Evolutionary conservation across 768 basidiomycete species (phyloP), one percentile per base, ranked within the genome.

Genomic region (Panaeolus papilionaceus): DNA sequence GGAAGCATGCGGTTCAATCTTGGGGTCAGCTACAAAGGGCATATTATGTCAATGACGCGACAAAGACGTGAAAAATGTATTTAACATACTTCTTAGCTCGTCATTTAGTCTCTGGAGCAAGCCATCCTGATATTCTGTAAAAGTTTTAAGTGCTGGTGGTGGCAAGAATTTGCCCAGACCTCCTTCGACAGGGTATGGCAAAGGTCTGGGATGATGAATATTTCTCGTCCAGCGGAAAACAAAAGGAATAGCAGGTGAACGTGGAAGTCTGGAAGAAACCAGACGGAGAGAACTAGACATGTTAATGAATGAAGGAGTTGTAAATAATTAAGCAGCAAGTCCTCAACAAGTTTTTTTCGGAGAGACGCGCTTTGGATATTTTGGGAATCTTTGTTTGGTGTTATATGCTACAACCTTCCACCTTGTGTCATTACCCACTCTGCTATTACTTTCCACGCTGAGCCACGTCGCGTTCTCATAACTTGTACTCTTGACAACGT

Each of bases 121-220:
- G 9, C 95, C 95, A 68, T 92, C 85, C 75, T 96, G 95, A 79
- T 93, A 98, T 73, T 96, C 95, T 62, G 89, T 83, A 62, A 95
- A 81, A 67, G 86, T 85, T 69, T 85, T 86, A 67, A 96, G 84
- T 0, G 91, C 91, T n/a, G 76, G 72, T 23, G 93, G 89, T 1
- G 92, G 88, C 73, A 96, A 81, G 76, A 97, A 97, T 23, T 88
- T 81, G 54, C 92, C 92, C 38, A 96, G 81, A 20, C 95, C 95
- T 45, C 86, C 80, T 54, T 93, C 87, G 37, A 90, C 75, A 9
- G 84, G 77, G 80, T 94, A 96, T 1, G 88, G 88, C 37, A 93
- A 84, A 10, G 78, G 73, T 71, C 80, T 82, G 66, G 84, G 84
- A 64, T 80, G 75, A 77, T 92, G 91, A 10, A 88, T 66, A 71